Evolutionary conservation across 75 land plant species (phyloP), one percentile per base, ranked within the genome.

Genomic region (Larix kaempferi): DNA sequence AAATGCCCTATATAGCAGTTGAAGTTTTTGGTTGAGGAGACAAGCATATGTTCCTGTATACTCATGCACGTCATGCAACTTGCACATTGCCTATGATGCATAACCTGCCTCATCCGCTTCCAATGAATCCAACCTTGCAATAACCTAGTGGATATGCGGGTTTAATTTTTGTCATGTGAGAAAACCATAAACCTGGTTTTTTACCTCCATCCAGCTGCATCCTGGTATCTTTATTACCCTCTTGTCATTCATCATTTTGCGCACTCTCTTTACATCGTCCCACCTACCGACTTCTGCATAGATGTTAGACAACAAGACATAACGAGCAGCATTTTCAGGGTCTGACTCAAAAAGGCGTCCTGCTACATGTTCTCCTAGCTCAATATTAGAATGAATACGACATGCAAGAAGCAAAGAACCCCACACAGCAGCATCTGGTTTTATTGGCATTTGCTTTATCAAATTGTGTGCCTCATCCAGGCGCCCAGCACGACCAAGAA

Each of bases 1-100:
- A 82, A 14, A 83, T 83, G 8, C 84, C 84, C 35, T 74, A 73
- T 74, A 73, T 26, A 80, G 83, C 44, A 83, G 73, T 25, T 80
- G 84, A 49, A 49, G 54, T 49, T 49, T 10, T 10, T 49, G 54
- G 54, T 11, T 49, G 54, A 49, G 54, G 54, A 10, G 54, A 1
- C 54, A 2, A 10, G 12, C 12, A 49, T 49, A 49, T 49, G 12
- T 10, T 10, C 54, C 10, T 49, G 33, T 49, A 11, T 49, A 49
- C 54, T 49, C 11, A 11, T 49, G 54, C 54, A 49, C 11, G 54
- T 10, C 54, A 49, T 49, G 54, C 54, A 44, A 44, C 52, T 44
- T 44, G 52, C 6, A 44, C 52, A 1, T 44, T 44, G 52, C 52
- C 52, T 44, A 44, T 44, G 8, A 65, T 65, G 39, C 41, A 65